Evolutionary conservation across 345 rosid species (phyloP).

Genomic region (Populus simonii): DNA sequence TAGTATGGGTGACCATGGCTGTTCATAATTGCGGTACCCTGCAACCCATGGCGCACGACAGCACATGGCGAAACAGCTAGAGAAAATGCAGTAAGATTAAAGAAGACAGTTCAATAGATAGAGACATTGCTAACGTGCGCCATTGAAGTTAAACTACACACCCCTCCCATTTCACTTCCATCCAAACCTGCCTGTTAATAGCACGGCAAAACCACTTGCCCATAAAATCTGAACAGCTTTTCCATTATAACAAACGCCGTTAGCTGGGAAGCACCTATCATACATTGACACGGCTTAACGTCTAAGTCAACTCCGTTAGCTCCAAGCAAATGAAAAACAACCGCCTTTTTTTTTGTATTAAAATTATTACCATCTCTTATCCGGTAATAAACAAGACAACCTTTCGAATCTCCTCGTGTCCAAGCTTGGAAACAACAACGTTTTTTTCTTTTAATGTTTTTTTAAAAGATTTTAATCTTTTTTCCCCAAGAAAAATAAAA

Average conservation of each 20-base stretch:
- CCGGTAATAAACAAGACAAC: neutral
- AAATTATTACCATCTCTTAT: neutral
- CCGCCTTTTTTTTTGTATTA: conserved; percentile 36
- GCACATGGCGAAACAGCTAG: neutral
- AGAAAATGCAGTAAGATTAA: neutral
- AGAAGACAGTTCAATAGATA: neutral
- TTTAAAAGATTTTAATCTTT: too few species aligned
- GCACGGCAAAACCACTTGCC: conserved; percentile 73
- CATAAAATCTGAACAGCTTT: conserved; percentile 60
- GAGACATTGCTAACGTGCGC: conserved; percentile 8
- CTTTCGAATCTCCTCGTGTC: too few species aligned
- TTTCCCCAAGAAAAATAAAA: too few species aligned
- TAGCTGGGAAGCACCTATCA: conserved; percentile 19
- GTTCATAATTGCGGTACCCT: conserved; percentile 5
- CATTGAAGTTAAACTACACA: neutral
- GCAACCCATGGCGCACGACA: conserved; percentile 16
- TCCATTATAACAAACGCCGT: conserved; percentile 47
- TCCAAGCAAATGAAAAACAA: neutral
- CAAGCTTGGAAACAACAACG: too few species aligned
- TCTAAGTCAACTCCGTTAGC: conserved; percentile 42
- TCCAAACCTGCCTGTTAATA: conserved; percentile 67
- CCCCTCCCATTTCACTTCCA: conserved; percentile 22
- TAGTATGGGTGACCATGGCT: neutral
- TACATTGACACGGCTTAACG: neutral
- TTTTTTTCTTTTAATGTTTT: neutral